phyloP scores from a whole-genome alignment of 106 monocot species.

The Dendrobium catenatum region DNA sequence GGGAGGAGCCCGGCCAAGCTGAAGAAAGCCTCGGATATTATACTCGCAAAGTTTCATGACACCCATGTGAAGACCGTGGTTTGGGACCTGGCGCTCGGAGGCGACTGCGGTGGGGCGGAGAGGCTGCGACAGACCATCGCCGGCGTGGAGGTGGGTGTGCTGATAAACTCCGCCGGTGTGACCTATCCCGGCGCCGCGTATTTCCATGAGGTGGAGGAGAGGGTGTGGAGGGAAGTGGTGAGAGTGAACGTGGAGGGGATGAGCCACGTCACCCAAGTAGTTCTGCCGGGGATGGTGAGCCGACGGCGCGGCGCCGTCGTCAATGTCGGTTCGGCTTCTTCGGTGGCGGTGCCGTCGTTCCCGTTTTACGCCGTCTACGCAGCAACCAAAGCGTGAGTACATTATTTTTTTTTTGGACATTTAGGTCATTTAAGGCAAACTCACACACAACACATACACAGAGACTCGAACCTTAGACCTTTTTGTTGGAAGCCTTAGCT shows the following conservation, averaged over 20 bases:
- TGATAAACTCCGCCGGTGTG: slow-evolving; percentile 73
- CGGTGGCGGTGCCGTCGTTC: slow-evolving; percentile 60
- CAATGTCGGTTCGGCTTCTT: slow-evolving; percentile 63
- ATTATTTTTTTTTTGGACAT: no score
- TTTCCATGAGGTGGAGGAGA: slow-evolving; percentile 68
- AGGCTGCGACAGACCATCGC: slow-evolving; percentile 20
- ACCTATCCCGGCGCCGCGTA: slow-evolving; percentile 49
- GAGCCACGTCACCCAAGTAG: slow-evolving; percentile 42
- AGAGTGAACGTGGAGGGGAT: slow-evolving; percentile 67
- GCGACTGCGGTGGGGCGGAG: slow-evolving; percentile 16
- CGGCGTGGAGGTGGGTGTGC: slow-evolving; percentile 63
- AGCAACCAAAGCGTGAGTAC: slow-evolving; percentile 77
- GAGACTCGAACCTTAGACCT: no score
- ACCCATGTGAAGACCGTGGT: slow-evolving; percentile 30
- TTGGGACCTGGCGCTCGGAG: slow-evolving; percentile 36
- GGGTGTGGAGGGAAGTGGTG: slow-evolving; percentile 43
- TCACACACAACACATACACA: no score
- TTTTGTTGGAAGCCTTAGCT: no score
- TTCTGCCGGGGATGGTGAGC: slow-evolving; percentile 59
- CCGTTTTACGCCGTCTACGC: slow-evolving; percentile 74
- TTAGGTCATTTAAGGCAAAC: no score
- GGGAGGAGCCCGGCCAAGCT: slow-evolving; percentile 61
- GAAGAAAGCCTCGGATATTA: slow-evolving; percentile 11
- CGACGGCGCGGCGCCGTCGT: slow-evolving; percentile 57
- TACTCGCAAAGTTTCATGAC: slow-evolving; percentile 14